Percentiles rank a stretch among this genome's conserved stretches.
phyloP scores from a whole-genome alignment of 495 filamentous ascomycete species.

The Cladorrhinum samala region DNA sequence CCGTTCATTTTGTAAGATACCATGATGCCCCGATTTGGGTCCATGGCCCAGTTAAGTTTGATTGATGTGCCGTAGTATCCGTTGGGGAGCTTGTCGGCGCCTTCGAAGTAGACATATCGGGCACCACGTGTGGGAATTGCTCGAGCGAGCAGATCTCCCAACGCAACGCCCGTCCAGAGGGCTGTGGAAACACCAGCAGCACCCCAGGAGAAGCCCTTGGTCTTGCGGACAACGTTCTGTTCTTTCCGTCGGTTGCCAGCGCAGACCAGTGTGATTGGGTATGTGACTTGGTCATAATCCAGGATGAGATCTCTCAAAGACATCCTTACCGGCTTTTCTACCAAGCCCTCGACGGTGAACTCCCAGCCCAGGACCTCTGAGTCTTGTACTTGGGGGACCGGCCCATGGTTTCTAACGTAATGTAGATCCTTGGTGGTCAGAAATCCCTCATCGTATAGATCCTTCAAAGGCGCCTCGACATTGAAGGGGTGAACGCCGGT shows the following conservation, averaged over 20 bases:
- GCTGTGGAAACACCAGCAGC: conserved; percentile 84
- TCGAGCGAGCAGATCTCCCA: conserved; percentile 64
- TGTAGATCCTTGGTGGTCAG: conserved; percentile 88
- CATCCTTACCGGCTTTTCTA: conserved; percentile 69
- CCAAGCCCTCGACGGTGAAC: conserved; percentile 79
- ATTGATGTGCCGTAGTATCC: conserved; percentile 87
- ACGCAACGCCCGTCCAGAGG: conserved; percentile 78
- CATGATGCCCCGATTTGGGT: conserved; percentile 81
- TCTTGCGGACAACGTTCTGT: conserved; percentile 86
- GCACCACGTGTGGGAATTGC: conserved; percentile 66
- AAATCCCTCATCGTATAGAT: conserved; percentile 81
- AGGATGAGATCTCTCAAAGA: conserved; percentile 66
- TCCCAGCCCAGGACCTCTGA: conserved; percentile 73
- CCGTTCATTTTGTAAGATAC: conserved; percentile 92
- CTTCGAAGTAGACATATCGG: conserved; percentile 88
- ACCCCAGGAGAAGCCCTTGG: conserved; percentile 96
- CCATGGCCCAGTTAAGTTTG: conserved; percentile 84
- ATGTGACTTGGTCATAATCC: conserved; percentile 78
- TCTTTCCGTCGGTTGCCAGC: conserved; percentile 93
- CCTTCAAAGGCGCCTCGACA: conserved; percentile 77
- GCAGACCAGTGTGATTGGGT: conserved; percentile 86
- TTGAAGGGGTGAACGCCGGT: conserved; percentile 95
- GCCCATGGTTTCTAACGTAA: conserved; percentile 93
- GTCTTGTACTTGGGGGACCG: conserved; percentile 73
- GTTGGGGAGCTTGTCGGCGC: conserved; percentile 84